phyloP scores from a whole-genome alignment of 23 red algal species.

The Pyropia haitanensis region DNA sequence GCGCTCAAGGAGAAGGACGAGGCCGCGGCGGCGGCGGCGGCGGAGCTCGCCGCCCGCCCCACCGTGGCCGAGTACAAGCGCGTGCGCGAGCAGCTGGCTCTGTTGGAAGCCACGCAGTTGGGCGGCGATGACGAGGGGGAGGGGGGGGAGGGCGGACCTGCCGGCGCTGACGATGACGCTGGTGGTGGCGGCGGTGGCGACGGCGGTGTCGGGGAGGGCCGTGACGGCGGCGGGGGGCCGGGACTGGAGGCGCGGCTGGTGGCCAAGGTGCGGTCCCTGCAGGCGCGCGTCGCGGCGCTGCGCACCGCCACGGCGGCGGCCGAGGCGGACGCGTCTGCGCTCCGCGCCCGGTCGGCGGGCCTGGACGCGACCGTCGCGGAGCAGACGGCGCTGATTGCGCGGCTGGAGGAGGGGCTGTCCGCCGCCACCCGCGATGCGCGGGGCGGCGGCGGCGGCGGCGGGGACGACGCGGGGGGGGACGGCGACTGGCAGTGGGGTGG shows the following conservation, averaged over 20 bases:
- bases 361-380: constrained; percentile 48
- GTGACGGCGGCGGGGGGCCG: neutral
- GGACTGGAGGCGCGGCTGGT: constrained; percentile 53
- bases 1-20: constrained; percentile 49
- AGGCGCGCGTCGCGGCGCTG: constrained; percentile 36
- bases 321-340: constrained; percentile 18
- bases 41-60: constrained; percentile 20
- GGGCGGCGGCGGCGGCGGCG: too few relatives aligned
- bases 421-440: neutral
- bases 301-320: constrained; percentile 31
- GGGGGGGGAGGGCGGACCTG: neutral
- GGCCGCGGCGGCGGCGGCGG: constrained; percentile 8
- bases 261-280: constrained; percentile 27
- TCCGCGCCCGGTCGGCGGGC: constrained; percentile 7
- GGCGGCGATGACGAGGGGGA: neutral
- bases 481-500: too few relatives aligned
- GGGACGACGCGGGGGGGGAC: too few relatives aligned
- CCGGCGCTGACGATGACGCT: neutral
- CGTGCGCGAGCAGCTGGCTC: constrained; percentile 46
- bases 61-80: constrained; percentile 33
- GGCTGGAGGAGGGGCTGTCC: constrained; percentile 35
- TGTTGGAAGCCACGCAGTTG: constrained; percentile 45
- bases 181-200: constrained; percentile 1
- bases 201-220: neutral
- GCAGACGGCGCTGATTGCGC: constrained; percentile 37